phyloP scores from a whole-genome alignment of 1,284 basidiomycete genomes.

The Tranzscheliella williamsii region DNA sequence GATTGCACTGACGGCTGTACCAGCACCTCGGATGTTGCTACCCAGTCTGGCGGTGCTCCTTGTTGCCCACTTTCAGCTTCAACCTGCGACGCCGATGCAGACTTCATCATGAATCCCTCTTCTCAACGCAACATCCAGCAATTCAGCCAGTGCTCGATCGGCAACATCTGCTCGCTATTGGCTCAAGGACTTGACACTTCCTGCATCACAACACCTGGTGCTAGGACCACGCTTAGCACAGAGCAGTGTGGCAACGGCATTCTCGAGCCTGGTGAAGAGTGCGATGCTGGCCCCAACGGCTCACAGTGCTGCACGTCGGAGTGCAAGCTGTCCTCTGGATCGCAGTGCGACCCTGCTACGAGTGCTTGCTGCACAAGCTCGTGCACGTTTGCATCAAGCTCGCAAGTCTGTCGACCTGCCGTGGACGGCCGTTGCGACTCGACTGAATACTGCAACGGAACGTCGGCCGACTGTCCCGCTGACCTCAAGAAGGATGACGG shows the following conservation, averaged over 20 bases:
- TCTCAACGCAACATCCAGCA: conserved; percentile 39
- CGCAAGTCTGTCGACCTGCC: conserved; percentile 72
- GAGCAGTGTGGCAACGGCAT: conserved; percentile 63
- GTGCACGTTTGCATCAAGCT: conserved; percentile 72
- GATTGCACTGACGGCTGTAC: conserved; percentile 70
- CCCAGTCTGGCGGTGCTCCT: conserved; percentile 38
- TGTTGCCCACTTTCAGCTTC: conserved; percentile 75
- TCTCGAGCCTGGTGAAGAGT: conserved; percentile 73
- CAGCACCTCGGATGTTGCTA: conserved; percentile 57
- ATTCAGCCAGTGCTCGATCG: conserved; percentile 69
- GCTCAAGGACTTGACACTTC: conserved; percentile 60
- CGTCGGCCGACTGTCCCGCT: conserved; percentile 72
- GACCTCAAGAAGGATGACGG: conserved; percentile 74
- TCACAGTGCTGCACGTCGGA: conserved; percentile 73
- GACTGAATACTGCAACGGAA: conserved; percentile 79
- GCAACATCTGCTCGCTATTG: conserved; percentile 73
- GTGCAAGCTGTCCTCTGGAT: conserved; percentile 74
- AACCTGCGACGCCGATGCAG: conserved; percentile 69
- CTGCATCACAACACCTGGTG: conserved; percentile 48
- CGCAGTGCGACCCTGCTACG: conserved; percentile 79
- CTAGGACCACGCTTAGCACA: conserved; percentile 42
- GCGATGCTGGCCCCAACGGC: conserved; percentile 78
- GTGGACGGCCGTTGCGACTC: conserved; percentile 74
- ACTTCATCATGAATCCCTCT: conserved; percentile 42
- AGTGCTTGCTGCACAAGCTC: conserved; percentile 75